Percentiles rank a stretch among this genome's conserved stretches.
Evolutionary conservation across 257 asterid genomes (phyloP).

Genomic region (Penstemon newberryi): DNA sequence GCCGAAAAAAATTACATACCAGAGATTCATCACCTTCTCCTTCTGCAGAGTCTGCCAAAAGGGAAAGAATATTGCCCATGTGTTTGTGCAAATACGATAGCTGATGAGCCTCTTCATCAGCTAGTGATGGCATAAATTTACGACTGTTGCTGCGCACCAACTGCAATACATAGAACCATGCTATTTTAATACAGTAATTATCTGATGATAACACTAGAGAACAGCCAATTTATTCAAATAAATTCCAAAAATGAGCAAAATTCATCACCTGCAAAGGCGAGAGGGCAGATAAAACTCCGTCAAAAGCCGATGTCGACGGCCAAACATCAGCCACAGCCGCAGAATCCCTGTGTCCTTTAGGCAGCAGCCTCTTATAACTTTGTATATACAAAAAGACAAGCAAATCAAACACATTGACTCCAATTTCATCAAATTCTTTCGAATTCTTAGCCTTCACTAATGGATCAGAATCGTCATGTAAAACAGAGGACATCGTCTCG

Average conservation of each 20-base stretch:
- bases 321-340: constrained; percentile 96
- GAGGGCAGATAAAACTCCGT: constrained; percentile 78
- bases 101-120: constrained; percentile 96
- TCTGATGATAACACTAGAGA: background rate
- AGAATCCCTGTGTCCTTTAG: constrained; percentile 85
- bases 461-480: constrained; percentile 62
- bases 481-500: constrained; percentile 60
- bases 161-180: constrained; percentile 46
- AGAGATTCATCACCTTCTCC: constrained; percentile 79
- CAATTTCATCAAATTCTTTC: constrained; percentile 52
- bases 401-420: constrained; percentile 78
- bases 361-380: constrained; percentile 82
- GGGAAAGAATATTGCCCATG: constrained; percentile 81
- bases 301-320: constrained; percentile 91
- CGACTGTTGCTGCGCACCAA: constrained; percentile 95
- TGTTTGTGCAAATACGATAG: constrained; percentile 91
- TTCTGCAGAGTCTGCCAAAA: constrained; percentile 74
- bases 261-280: constrained; percentile 70
- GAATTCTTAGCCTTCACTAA: constrained; percentile 43
- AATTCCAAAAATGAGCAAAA: background rate
- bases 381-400: constrained; percentile 71
- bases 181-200: constrained; percentile 16
- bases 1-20: constrained; percentile 47
- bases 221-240: background rate
- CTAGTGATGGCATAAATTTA: constrained; percentile 86